Percentiles rank a stretch among this genome's conserved stretches.
Conservation (phyloP, 2,329 filamentous ascomycete genomes). For the Aspergillus clavatus region DNA sequence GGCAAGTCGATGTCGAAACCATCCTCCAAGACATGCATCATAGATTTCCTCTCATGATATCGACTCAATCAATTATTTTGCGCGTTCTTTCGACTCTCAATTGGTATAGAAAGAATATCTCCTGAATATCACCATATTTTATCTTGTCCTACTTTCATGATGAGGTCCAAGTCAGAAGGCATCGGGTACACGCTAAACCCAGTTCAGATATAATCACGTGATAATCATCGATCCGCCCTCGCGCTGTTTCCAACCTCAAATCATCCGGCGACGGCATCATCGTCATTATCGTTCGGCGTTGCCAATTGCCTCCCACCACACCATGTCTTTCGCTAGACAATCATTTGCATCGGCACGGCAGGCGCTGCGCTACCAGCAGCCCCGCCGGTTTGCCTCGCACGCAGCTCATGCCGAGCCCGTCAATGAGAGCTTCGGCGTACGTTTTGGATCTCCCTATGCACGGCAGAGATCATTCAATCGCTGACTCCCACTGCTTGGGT, state of each 20-base stretch:
- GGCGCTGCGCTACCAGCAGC: conserved; percentile 39
- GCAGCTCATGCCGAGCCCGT: conserved; percentile 41
- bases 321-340: conserved; percentile 41
- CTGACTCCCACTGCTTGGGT: conserved; percentile 16
- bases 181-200: conserved; percentile 7
- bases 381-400: conserved; percentile 43
- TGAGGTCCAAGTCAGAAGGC: too few species aligned
- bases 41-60: too few species aligned
- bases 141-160: too few species aligned
- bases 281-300: conserved; percentile 21
- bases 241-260: conserved; percentile 15
- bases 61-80: too few species aligned
- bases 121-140: too few species aligned
- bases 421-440: conserved; percentile 45
- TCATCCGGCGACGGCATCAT: conserved; percentile 27
- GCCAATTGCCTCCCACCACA: conserved; percentile 29
- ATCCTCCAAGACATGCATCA: too few species aligned
- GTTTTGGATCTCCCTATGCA: conserved; percentile 18
- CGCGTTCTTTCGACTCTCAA: too few species aligned
- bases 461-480: conserved; percentile 1
- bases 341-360: conserved; percentile 35
- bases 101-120: too few species aligned
- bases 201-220: conserved; percentile 12
- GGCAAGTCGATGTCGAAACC: too few species aligned
- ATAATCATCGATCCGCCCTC: conserved; percentile 8